Percentiles rank a stretch among this genome's conserved stretches.
Evolutionary conservation across 768 basidiomycete species (phyloP).

Genomic region (Pleurotus eryngii): DNA sequence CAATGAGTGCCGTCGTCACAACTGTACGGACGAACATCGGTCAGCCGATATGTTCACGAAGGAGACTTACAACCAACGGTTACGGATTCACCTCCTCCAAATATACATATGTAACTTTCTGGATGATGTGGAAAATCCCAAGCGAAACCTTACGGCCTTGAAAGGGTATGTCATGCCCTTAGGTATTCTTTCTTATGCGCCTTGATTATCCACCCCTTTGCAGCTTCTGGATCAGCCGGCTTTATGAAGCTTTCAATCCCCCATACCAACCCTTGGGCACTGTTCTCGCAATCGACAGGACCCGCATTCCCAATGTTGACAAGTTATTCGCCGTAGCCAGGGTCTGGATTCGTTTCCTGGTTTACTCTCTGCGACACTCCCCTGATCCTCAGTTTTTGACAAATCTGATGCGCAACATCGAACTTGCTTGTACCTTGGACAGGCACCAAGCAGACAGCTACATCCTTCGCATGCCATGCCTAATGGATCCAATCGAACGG

Average conservation of each 20-base stretch:
- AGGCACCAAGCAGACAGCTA: too few relatives aligned
- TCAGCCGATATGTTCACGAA: slow-evolving; percentile 15
- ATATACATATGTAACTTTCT: slow-evolving; percentile 42
- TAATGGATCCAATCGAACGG: too few relatives aligned
- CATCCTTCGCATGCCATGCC: too few relatives aligned
- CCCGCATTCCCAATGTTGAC: slow-evolving; percentile 35
- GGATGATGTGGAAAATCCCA: slow-evolving; percentile 13
- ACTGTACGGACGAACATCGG: slow-evolving; percentile 38
- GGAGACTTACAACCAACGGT: slow-evolving; percentile 36
- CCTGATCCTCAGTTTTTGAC: too few relatives aligned
- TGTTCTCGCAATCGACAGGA: slow-evolving; percentile 27
- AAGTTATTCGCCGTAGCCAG: slow-evolving; percentile 34
- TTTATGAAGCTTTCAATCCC: slow-evolving; percentile 52
- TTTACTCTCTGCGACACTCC: too few relatives aligned
- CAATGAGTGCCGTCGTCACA: slow-evolving; percentile 25
- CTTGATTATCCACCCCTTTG: too few relatives aligned
- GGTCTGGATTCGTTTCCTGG: slow-evolving; percentile 42
- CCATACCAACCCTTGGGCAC: slow-evolving; percentile 45
- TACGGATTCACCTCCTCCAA: slow-evolving; percentile 46
- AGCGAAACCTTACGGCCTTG: slow-evolving; percentile 10
- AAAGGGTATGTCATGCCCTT: too few relatives aligned
- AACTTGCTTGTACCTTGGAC: too few relatives aligned
- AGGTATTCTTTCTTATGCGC: too few relatives aligned
- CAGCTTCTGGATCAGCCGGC: slow-evolving; percentile 42
- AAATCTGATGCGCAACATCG: too few relatives aligned